phyloP scores from a whole-genome alignment of 768 basidiomycete genomes.

The Russula sp. region DNA sequence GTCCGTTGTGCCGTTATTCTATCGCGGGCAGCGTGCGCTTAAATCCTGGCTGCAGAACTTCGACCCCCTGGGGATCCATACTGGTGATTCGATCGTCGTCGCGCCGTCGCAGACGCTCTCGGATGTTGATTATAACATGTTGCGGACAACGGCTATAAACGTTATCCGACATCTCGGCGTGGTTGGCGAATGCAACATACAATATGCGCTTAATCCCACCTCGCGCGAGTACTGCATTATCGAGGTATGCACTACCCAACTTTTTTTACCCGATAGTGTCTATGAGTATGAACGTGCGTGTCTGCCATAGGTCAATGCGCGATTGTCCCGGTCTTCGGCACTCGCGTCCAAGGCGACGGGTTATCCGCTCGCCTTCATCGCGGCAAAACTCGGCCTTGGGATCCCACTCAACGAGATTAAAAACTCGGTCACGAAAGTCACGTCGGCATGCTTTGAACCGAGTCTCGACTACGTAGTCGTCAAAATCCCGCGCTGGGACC shows the following conservation, averaged over 20 bases:
- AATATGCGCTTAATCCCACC: conserved; percentile 93
- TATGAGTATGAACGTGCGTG: background rate
- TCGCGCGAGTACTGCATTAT: conserved; percentile 99
- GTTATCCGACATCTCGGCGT: conserved; percentile 98
- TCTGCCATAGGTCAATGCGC: conserved; percentile 74
- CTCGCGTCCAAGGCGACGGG: conserved; percentile 98
- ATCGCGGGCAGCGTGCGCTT: conserved; percentile 3
- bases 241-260: conserved; percentile 55
- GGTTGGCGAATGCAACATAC: conserved; percentile 98
- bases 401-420: conserved; percentile 97
- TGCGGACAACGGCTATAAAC: conserved; percentile 95
- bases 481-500: conserved; percentile 98
- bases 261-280: background rate
- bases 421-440: conserved; percentile 96
- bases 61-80: conserved; percentile 97
- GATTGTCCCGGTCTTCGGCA: conserved; percentile 95
- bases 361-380: conserved; percentile 97
- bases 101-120: conserved; percentile 98
- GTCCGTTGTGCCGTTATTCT: conserved; percentile 45
- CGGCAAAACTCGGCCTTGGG: conserved; percentile 94
- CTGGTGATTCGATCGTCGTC: conserved; percentile 97
- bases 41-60: conserved; percentile 70
- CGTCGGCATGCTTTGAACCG: conserved; percentile 97
- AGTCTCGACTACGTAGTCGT: conserved; percentile 96
- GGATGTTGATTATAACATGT: conserved; percentile 99